phyloP scores from a whole-genome alignment of 106 monocot species.

The Agapanthus africanus region DNA sequence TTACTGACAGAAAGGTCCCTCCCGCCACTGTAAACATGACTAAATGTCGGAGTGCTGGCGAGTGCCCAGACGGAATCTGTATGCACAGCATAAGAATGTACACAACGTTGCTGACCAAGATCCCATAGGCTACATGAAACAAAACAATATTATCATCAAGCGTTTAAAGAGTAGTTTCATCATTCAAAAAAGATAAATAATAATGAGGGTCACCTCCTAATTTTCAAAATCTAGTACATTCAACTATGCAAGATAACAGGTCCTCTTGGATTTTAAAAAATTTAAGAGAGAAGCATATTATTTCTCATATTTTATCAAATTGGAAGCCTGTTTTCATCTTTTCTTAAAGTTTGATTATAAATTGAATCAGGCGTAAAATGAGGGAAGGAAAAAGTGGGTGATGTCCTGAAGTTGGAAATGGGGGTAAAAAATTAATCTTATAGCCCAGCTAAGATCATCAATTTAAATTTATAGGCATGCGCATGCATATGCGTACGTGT shows the following conservation, averaged over 20 bases:
- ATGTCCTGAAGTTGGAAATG: too few relatives aligned
- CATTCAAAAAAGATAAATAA: background rate
- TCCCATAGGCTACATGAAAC: conserved; percentile 79
- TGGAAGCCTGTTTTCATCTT: background rate
- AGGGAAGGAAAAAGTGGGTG: too few relatives aligned
- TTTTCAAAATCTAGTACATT: background rate
- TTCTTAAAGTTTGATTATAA: background rate
- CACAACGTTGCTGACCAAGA: conserved; percentile 95
- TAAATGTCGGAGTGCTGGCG: conserved; percentile 80
- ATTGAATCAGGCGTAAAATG: background rate
- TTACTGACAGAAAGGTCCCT: conserved; percentile 83
- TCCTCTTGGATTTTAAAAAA: background rate
- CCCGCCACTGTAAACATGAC: conserved; percentile 98
- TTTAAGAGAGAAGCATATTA: background rate
- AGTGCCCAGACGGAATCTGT: conserved; percentile 99
- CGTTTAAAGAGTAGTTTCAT: conserved; percentile 4
- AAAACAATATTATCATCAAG: background rate
- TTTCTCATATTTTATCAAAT: background rate
- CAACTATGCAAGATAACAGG: background rate
- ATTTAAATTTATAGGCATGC: background rate
- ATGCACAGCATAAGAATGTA: conserved; percentile 99
- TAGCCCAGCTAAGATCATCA: background rate
- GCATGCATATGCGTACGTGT: background rate
- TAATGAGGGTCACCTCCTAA: background rate
- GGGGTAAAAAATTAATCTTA: background rate